Base-by-base conservation (phyloP, 2,329 filamentous ascomycete species). In the Xylaria sp. region DNA sequence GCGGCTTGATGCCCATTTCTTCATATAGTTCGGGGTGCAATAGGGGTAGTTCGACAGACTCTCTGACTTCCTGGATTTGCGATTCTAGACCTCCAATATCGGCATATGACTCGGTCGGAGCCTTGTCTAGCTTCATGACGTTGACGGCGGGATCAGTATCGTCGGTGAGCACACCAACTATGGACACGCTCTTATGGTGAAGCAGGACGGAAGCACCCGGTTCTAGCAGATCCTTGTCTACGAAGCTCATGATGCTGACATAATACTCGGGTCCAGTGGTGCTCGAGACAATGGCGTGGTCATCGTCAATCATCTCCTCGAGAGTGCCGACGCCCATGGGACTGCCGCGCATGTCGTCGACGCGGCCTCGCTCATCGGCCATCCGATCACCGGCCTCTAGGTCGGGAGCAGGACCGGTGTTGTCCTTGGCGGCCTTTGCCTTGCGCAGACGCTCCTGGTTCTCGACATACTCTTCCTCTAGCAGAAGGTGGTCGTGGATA, bases 1-100 rank as follows among this genome's bases (percentile, higher is more conserved):
- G 96, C 4, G 96, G 96, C 83, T 99, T 99, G 87, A 99, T 98
- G 78, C 96, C 96, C 96, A 99, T 99, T 85, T 99, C 96, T 82
- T 99, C 96, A 83, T 99, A 99, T 62, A 99, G 85, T 83, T 99
- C 96, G 0, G 96, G 96, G 80, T 99, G 96, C 68, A 99, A 86
- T 72, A 99, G 86, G 5, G 96, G 96, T 77, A 99, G 83, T 84
- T 99, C 96, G 67, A 99, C 96, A 1, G 96, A 97, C 84, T 99
- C 96, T 75, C 96, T 89, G 55, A 99, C 96, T 83, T 99, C 96
- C 80, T 99, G 96, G 69, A 99, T 99, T 81, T 99, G 96, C 67
- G 88, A 84, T 82, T 99, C 96, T 75, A 99, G 82, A 80, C 96
- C 96, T 85, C 96, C 96, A 83, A 99, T 99, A 82, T 99, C 96